Evolutionary conservation across 2,329 filamentous ascomycete genomes (phyloP).

Genomic region (Aspergillus oerlinghausenensis): DNA sequence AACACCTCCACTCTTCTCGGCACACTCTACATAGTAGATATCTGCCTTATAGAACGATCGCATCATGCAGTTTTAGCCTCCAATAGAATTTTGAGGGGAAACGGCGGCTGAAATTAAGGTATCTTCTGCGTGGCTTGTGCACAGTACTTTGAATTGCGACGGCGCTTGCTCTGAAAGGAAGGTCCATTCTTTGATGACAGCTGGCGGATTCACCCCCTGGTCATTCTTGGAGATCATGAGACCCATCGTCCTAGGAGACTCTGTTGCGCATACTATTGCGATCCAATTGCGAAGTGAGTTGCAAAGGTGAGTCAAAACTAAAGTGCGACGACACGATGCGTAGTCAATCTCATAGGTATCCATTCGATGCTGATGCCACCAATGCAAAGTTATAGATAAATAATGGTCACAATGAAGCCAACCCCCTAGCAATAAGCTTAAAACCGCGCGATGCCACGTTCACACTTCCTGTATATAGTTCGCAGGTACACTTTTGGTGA

Average conservation of each 20-base stretch:
- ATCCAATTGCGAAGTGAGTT: background rate
- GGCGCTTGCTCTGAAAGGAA: background rate
- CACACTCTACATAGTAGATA: too few relatives aligned
- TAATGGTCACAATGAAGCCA: background rate
- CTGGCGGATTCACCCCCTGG: background rate
- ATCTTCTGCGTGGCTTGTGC: background rate
- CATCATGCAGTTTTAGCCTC: background rate
- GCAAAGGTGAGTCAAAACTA: too few relatives aligned
- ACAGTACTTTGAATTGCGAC: background rate
- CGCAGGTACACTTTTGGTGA: conserved; percentile 83
- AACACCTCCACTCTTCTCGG: background rate
- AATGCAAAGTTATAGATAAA: background rate
- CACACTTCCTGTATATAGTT: conserved; percentile 81
- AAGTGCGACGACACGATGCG: too few relatives aligned
- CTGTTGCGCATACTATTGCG: background rate
- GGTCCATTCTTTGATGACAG: background rate
- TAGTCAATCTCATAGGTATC: too few relatives aligned
- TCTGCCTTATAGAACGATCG: background rate
- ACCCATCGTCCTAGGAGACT: background rate
- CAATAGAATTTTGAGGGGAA: background rate
- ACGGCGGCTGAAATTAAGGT: background rate
- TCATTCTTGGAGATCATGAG: background rate
- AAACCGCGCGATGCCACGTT: conserved; percentile 2
- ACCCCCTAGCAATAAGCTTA: background rate
- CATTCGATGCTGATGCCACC: background rate